phyloP scores from a whole-genome alignment of 345 rosid genomes.

The Cardamine resedifolia region DNA sequence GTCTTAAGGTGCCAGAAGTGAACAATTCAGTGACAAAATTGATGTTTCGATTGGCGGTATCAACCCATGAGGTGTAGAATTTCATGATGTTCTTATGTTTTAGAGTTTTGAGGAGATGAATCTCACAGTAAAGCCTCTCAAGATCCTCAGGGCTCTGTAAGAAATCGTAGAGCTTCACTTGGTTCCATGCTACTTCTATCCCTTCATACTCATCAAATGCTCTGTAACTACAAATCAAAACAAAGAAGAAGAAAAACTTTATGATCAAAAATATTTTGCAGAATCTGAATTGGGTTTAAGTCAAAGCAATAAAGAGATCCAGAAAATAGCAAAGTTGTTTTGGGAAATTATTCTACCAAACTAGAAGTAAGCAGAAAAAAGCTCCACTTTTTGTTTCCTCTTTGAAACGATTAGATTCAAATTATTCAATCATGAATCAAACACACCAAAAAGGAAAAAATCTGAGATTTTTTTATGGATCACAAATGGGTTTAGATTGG shows the following conservation, averaged over 20 bases:
- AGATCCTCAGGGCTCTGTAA: conserved; percentile 80
- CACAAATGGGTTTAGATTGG: conserved; percentile 12
- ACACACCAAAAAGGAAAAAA: neutral
- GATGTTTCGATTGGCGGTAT: conserved; percentile 68
- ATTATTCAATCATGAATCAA: neutral
- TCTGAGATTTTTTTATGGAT: neutral
- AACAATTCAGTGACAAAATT: conserved; percentile 93
- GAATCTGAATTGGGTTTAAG: conserved; percentile 11
- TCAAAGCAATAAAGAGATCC: conserved; percentile 27
- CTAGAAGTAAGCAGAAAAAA: conserved; percentile 1
- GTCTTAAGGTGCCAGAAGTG: conserved; percentile 94
- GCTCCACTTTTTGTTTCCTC: neutral
- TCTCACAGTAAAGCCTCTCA: conserved; percentile 90
- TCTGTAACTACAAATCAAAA: conserved; percentile 57
- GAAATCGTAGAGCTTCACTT: conserved; percentile 74
- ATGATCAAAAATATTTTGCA: neutral
- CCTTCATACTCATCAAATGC: conserved; percentile 96
- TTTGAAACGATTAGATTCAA: neutral
- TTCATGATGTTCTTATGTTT: conserved; percentile 93
- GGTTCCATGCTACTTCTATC: conserved; percentile 99
- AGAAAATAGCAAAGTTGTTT: neutral
- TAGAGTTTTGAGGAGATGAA: conserved; percentile 82
- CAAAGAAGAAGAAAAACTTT: conserved; percentile 4
- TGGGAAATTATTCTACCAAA: conserved; percentile 17
- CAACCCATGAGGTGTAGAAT: conserved; percentile 84